Base-by-base conservation (phyloP, 179 eudicot species). In the Corrigiola litoralis region DNA sequence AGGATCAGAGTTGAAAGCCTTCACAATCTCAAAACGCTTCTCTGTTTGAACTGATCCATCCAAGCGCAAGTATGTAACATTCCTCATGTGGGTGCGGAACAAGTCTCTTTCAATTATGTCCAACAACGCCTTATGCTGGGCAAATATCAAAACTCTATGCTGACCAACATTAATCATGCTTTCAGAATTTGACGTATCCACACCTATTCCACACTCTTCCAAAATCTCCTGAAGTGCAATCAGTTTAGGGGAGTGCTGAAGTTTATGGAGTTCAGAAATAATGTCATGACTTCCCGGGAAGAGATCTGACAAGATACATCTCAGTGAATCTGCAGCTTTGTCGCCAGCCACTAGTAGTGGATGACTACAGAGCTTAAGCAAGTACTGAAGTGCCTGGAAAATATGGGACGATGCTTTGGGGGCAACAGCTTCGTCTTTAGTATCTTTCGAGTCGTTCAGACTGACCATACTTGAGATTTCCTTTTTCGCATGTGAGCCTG, bases 161-260 rank as follows among this genome's bases (percentile, higher is more conserved):
- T 95, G 96, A 54, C 96, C 99, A 74, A 92, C 86, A 70, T 74
- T 72, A 34, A 80, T 65, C 65, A 82, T 62, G 71, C 87, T 84
- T 66, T 95, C 99, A 54, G 88, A 83, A 77, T 77, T 80, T 54
- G 89, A 74, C 48, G 89, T 70, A 69, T 91, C 94, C 31, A 82
- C 86, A 42, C 99, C 99, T 36, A 95, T 87, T 50, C 98, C 99
- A 83, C 99, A 95, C 75, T 92, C 98, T 76, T 92, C 97, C 71
- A 95, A 73, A 45, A 95, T 92, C 84, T 95, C 95, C 79, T 92
- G 92, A 67, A 95, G 92, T 54, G 99, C 99, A 67, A 95, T 83
- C 73, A 95, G 78, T 79, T 95, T 92, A 14, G 99, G 99, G 69
- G 99, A 95, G 74, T 95, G 99, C 55, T 92, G 90, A 46, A 87